Evolutionary conservation across 176 grass and related monocot genomes (phyloP).

Genomic region (Cenchrus americanus): DNA sequence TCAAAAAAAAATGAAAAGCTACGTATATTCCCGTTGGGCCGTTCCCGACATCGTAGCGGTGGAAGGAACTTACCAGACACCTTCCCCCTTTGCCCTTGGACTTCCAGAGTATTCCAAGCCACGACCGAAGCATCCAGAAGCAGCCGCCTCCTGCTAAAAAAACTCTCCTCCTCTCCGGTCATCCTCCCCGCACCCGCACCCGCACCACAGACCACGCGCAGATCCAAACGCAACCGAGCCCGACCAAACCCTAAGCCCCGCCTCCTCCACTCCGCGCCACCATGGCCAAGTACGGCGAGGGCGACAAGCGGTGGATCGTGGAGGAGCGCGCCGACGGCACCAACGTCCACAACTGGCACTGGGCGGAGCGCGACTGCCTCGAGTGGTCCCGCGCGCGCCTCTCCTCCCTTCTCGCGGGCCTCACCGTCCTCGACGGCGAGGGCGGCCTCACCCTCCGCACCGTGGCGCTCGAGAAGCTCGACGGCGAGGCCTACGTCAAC

Average conservation of each 20-base stretch:
- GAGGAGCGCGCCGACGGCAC: constrained; percentile 86
- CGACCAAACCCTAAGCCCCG: constrained; percentile 41
- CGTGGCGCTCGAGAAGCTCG: constrained; percentile 77
- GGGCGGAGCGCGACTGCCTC: constrained; percentile 90
- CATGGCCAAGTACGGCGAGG: constrained; percentile 95
- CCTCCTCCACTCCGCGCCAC: background rate
- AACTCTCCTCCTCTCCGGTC: background rate
- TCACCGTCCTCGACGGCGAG: constrained; percentile 83
- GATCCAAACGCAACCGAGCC: constrained; percentile 43
- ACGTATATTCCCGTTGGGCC: no score
- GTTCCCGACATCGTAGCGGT: background rate
- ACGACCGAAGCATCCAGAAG: constrained; percentile 61
- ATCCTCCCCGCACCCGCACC: background rate
- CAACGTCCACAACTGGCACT: constrained; percentile 99
- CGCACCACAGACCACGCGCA: constrained; percentile 26
- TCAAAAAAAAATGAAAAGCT: no score
- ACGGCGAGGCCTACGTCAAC: constrained; percentile 98
- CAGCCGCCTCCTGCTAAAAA: constrained; percentile 23
- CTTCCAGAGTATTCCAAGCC: constrained; percentile 51
- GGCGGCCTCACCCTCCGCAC: constrained; percentile 74
- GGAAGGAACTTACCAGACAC: background rate
- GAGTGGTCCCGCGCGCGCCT: constrained; percentile 85
- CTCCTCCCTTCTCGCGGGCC: constrained; percentile 64
- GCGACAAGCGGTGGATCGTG: constrained; percentile 98
- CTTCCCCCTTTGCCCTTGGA: background rate